Conservation (phyloP, 2,329 filamentous ascomycete genomes). For the Penicillium polonicum region DNA sequence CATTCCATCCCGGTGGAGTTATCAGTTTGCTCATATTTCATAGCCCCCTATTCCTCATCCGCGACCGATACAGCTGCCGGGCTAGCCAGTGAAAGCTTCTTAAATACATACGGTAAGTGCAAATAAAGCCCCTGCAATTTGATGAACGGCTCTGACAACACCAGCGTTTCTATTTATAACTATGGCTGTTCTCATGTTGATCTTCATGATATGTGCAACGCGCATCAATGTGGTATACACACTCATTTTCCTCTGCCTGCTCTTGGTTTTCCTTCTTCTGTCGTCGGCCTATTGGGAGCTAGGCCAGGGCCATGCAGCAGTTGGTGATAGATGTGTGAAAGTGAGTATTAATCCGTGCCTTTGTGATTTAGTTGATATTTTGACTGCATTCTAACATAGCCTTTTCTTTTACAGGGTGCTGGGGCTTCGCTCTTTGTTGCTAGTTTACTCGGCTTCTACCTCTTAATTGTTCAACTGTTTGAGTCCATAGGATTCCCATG, state of each 20-base stretch:
- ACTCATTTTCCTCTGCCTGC: conserved; percentile 65
- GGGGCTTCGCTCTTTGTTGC: conserved; percentile 53
- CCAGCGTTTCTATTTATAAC: conserved; percentile 60
- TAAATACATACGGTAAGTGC: conserved; percentile 26
- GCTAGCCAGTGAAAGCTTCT: conserved; percentile 22
- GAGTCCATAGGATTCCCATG: conserved; percentile 55
- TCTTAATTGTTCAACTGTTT: conserved; percentile 55
- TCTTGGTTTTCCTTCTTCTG: conserved; percentile 59
- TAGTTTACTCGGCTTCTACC: conserved; percentile 52
- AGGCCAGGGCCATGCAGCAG: conserved; percentile 41
- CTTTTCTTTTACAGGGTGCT: conserved; percentile 31
- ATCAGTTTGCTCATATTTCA: neutral
- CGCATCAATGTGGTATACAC: conserved; percentile 72
- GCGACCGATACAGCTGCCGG: conserved; percentile 26
- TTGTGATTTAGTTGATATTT: neutral
- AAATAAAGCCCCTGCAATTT: accelerated
- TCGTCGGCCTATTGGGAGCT: conserved; percentile 61
- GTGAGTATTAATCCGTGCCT: conserved; percentile 13
- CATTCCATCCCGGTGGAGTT: conserved; percentile 47
- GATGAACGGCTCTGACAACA: neutral
- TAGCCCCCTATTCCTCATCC: conserved; percentile 30
- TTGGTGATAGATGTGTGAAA: conserved; percentile 32
- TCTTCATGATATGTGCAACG: conserved; percentile 68
- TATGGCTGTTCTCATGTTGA: conserved; percentile 65
- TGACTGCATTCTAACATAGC: neutral